These are phyloP conservation scores for Geosiphon pyriformis DNA, from an alignment of 192 early-diverging fungal species.

Conservation along the genomic window DNA sequence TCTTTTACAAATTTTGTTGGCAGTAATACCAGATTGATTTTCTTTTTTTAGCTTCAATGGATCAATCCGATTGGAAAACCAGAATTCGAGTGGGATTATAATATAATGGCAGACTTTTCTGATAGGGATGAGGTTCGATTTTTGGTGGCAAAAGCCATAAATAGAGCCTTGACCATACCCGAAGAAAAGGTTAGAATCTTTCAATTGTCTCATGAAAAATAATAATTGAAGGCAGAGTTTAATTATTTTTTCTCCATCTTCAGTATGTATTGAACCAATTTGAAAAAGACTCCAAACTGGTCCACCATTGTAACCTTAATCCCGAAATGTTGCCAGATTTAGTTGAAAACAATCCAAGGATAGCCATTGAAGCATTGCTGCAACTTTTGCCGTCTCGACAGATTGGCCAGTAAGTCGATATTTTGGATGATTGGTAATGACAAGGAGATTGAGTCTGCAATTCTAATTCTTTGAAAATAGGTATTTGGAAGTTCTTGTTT, in stretches of 20 bases:
- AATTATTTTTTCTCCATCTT: not conserved
- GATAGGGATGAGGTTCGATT: not conserved
- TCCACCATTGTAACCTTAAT: constrained; percentile 18
- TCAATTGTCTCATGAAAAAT: not conserved
- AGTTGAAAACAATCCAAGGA: constrained; percentile 41
- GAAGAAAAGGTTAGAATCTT: constrained; percentile 15
- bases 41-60: not conserved
- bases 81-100: constrained; percentile 11
- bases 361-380: constrained; percentile 34
- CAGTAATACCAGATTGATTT: not conserved
- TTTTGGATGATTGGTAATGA: no score
- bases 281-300: constrained; percentile 5
- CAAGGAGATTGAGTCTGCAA: no score
- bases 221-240: not conserved
- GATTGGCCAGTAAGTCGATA: constrained; percentile 33
- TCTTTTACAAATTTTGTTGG: not conserved
- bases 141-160: constrained; percentile 17
- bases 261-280: constrained; percentile 16
- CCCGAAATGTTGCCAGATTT: constrained; percentile 34
- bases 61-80: not conserved
- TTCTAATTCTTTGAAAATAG: constrained; percentile 7
- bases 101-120: constrained; percentile 6
- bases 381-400: constrained; percentile 25
- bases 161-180: constrained; percentile 11
- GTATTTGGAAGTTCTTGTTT: constrained; percentile 11